Evolutionary conservation across 352 stramenopile species (phyloP), one percentile per base, ranked within the genome.

Genomic region (Pythium biforme): DNA sequence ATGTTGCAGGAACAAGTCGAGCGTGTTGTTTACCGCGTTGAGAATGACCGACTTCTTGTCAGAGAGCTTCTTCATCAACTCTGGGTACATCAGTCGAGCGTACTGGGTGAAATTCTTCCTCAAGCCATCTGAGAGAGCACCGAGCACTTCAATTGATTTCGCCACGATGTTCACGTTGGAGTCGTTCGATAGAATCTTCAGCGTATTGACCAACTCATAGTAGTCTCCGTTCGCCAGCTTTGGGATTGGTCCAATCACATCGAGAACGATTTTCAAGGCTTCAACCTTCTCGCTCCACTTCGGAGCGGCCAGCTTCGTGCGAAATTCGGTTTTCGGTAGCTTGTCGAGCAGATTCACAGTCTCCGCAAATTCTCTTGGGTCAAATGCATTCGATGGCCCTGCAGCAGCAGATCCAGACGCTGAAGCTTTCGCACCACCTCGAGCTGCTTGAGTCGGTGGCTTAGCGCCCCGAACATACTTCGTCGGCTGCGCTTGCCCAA

Each of bases 231-330:
- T 89, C 23, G 86, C 84, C 20, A 96, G 75, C 67, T 96, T 96
- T 6, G 87, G 87, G 20, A 96, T 73, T 5, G 86, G 75, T 1
- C 87, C 87, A 57, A 94, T 89, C 45, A 85, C 33, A 20, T 94
- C 85, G 27, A 96, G 54, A n/a, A 96, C 75, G 61, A 94, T 93
- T 54, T 94, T 91, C 14, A 96, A 58, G 2, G 80, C 86, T 62
- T 84, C 87, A 14, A 96, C 86, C 57, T 94, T 94, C 64, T 92
- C 81, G 39, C 86, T 96, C 87, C 87, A 96, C 59, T 96, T 96
- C 6, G 86, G 74, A 22, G 83, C 52, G 0, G 67, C 83, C 40
- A 96, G 47, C 34, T 94, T 94, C 0, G 79, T 59, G 45, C 87
- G 87, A 65, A 92, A 96, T 54, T 96, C 85, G 0, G 84, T 86